These are phyloP conservation scores for Letharia columbiana DNA, from an alignment of 495 filamentous ascomycete species.

Conservation along the genomic window DNA sequence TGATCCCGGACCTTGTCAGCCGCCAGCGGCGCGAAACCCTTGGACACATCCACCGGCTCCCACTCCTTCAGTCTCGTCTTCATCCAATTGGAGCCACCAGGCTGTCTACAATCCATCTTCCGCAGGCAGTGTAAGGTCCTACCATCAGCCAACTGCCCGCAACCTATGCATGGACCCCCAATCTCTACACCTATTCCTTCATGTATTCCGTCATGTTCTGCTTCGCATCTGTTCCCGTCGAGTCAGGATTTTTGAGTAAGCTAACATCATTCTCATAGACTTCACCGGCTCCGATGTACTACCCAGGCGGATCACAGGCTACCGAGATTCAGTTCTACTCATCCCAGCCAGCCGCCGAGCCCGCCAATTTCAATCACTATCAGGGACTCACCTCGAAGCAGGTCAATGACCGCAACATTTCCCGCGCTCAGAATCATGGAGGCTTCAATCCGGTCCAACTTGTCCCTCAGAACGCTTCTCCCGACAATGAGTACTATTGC, in stretches of 20 bases:
- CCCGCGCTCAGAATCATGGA: not conserved
- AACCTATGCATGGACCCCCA: not conserved
- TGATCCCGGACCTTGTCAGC: not conserved
- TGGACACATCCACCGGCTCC: not conserved
- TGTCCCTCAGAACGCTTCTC: constrained; percentile 10
- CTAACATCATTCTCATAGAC: constrained; percentile 13
- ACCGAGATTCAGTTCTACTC: constrained; percentile 5
- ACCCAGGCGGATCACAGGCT: constrained; percentile 8
- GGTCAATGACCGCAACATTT: constrained; percentile 3
- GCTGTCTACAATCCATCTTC: not conserved
- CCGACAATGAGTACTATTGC: constrained; percentile 23
- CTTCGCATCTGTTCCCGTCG: constrained; percentile 6
- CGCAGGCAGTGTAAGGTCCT: not conserved
- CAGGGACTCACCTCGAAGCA: not conserved
- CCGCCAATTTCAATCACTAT: not conserved
- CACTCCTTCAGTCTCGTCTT: not conserved
- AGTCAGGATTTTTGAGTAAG: not conserved
- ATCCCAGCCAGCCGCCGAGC: not conserved
- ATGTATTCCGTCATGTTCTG: not conserved
- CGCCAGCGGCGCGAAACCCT: not conserved
- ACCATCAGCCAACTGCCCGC: not conserved
- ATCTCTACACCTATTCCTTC: not conserved
- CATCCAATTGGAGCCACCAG: not conserved
- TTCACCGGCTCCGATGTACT: constrained; percentile 11
- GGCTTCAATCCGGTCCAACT: constrained; percentile 8